These are phyloP conservation scores for Trichoderma koningiopsis DNA, from an alignment of 2,329 filamentous ascomycete species.

Conservation along the genomic window DNA sequence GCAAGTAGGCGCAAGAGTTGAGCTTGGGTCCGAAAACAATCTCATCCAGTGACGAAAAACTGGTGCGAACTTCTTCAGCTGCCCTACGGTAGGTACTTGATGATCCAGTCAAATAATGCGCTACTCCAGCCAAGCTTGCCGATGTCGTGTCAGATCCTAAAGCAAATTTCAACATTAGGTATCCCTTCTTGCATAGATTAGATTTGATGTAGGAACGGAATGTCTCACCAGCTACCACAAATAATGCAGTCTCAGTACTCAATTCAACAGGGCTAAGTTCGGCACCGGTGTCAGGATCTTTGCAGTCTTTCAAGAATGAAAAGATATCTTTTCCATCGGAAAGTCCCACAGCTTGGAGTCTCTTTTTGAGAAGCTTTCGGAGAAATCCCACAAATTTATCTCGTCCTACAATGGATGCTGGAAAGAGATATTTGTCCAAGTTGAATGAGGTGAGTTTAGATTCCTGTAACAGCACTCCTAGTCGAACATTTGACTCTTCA, in stretches of 20 bases:
- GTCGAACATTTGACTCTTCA: conserved; percentile 31
- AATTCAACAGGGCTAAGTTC: conserved; percentile 46
- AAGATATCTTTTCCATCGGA: conserved; percentile 49
- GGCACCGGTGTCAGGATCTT: conserved; percentile 49
- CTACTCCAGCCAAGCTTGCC: conserved; percentile 39
- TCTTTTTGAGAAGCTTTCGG: conserved; percentile 9
- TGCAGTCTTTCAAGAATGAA: conserved; percentile 49
- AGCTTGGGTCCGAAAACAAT: conserved; percentile 39
- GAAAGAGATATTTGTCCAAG: conserved; percentile 27
- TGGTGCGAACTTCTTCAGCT: conserved; percentile 36
- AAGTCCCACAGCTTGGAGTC: conserved; percentile 14
- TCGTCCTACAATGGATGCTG: conserved; percentile 19
- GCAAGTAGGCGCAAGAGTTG: conserved; percentile 41
- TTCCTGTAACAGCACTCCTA: conserved; percentile 27
- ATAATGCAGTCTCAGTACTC: conserved; percentile 45
- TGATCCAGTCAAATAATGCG: conserved; percentile 46
- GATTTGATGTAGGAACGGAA: background rate
- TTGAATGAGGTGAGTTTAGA: conserved; percentile 10
- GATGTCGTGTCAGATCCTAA: conserved; percentile 44
- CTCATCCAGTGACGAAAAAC: conserved; percentile 39
- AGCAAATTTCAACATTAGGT: background rate
- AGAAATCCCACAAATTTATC: conserved; percentile 27
- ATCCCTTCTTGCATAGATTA: background rate
- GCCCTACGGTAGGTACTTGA: conserved; percentile 31
- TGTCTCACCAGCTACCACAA: conserved; percentile 29